Evolutionary conservation across 768 basidiomycete species (phyloP), one percentile per base, ranked within the genome.

Genomic region (Coprinopsis marcescibilis): DNA sequence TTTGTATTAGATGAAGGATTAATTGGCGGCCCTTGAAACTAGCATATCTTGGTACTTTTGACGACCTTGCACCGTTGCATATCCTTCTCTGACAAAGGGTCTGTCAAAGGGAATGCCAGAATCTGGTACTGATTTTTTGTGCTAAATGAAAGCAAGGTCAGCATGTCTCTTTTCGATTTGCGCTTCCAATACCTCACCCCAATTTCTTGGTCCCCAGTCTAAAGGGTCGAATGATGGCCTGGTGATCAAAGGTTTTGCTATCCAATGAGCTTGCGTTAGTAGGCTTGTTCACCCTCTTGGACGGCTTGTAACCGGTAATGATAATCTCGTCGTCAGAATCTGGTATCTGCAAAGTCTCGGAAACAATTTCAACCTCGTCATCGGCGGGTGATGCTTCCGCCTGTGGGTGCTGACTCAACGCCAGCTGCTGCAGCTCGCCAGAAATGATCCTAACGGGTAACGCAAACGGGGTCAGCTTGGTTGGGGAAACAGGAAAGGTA

Each of bases 91-190:
- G 72, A 72, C 41, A 92, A 64, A 4, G 86, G 81, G 1, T 72
- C 66, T 0, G 70, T 73, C 65, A 92, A 75, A 1, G 88, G 85
- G 55, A 93, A 92, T 56, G 81, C 85, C 24, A 96, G 69, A 14
- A 95, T 77, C 60, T 96, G 92, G 58, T 88, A 92, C 36, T 84
- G 71, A 49, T 76, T 67, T 54, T 68, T 65, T 52, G 64, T 69
- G 50, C 81, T 82, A 53, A n/a, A 39, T 35, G 10, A 38, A 17
- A 19, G 32, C n/a, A 17, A 30, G 26, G 4, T 25, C 15, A 21
- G 6, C 21, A 4, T 25, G 12, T 14, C 14, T 14, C 13, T 15
- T 14, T 23, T 36, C 35, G 6, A 23, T 40, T 33, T 21, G 7
- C n/a, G 11, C 20, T 11, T n/a, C 11, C 11, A 10, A 33, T 10